Evolutionary conservation across 352 stramenopile genomes (phyloP).

Genomic region (Pythium brachiatum): DNA sequence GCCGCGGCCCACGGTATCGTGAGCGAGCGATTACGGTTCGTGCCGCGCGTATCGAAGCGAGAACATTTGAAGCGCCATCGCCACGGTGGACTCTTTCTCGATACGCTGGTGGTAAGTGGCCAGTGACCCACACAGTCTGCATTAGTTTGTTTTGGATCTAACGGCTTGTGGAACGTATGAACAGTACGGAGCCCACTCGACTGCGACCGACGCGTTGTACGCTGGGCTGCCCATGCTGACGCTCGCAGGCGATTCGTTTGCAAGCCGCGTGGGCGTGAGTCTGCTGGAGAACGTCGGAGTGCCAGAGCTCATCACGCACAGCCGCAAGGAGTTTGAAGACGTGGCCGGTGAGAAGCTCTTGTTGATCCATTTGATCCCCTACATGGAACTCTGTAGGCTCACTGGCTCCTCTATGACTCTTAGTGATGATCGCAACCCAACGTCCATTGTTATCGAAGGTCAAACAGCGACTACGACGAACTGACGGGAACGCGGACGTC

Average conservation of each 20-base stretch:
- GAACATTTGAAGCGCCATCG: conserved; percentile 77
- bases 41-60: conserved; percentile 53
- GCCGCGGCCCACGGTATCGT: conserved; percentile 51
- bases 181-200: conserved; percentile 92
- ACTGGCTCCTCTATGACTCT: too few relatives aligned
- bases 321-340: conserved; percentile 46
- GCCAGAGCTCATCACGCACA: conserved; percentile 38
- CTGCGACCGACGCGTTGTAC: conserved; percentile 87
- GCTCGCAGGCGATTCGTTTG: conserved; percentile 59
- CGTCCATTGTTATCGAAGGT: too few relatives aligned
- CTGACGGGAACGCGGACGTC: too few relatives aligned
- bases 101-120: conserved; percentile 79
- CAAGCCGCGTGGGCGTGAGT: conserved; percentile 54
- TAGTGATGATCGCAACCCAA: conserved; percentile 38
- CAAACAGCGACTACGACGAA: too few relatives aligned
- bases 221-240: conserved; percentile 87
- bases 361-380: too few relatives aligned
- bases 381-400: too few relatives aligned
- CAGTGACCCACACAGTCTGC: too few relatives aligned
- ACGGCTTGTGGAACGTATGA: too few relatives aligned
- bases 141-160: too few relatives aligned
- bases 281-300: conserved; percentile 41
- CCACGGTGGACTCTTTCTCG: conserved; percentile 85
- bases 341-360: conserved; percentile 41
- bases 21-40: conserved; percentile 48